Evolutionary conservation across 306 rosid genomes (phyloP).

Genomic region (Heteromeles arbutifolia): DNA sequence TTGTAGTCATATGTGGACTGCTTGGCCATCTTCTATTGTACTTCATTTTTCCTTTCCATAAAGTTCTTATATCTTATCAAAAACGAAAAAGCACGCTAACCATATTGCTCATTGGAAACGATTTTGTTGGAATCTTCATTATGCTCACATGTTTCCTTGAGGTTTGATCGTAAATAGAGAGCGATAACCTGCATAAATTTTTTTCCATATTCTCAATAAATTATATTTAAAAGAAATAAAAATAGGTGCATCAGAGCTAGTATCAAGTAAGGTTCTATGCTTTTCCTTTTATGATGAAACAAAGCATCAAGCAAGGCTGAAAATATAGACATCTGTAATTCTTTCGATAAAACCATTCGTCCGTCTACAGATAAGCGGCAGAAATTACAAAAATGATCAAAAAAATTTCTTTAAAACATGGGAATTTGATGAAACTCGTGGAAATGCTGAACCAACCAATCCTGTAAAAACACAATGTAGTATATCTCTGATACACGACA

Average conservation of each 20-base stretch:
- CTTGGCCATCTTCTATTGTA: not conserved
- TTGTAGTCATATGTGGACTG: not conserved
- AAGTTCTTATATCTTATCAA: not conserved
- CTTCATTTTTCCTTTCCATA: not conserved
- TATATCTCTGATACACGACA: not conserved
- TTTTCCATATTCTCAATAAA: conserved; percentile 12
- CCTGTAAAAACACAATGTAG: not conserved
- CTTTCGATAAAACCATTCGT: not conserved
- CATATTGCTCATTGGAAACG: conserved; percentile 33
- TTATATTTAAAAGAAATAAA: not conserved
- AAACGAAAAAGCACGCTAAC: conserved; percentile 33
- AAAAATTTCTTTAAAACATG: not conserved
- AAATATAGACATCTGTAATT: not conserved
- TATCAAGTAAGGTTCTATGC: not conserved
- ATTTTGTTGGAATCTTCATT: conserved; percentile 32
- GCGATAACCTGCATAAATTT: conserved; percentile 78
- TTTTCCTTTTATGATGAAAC: not conserved
- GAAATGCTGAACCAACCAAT: not conserved
- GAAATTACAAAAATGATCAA: not conserved
- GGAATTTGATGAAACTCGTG: not conserved
- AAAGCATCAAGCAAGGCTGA: not conserved
- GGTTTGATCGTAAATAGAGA: conserved; percentile 79
- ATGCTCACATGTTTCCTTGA: conserved; percentile 38
- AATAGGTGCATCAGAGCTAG: not conserved
- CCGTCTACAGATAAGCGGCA: not conserved